These are phyloP conservation scores for Huntiella decipiens DNA, from an alignment of 2,329 filamentous ascomycete genomes.

Conservation along the genomic window DNA sequence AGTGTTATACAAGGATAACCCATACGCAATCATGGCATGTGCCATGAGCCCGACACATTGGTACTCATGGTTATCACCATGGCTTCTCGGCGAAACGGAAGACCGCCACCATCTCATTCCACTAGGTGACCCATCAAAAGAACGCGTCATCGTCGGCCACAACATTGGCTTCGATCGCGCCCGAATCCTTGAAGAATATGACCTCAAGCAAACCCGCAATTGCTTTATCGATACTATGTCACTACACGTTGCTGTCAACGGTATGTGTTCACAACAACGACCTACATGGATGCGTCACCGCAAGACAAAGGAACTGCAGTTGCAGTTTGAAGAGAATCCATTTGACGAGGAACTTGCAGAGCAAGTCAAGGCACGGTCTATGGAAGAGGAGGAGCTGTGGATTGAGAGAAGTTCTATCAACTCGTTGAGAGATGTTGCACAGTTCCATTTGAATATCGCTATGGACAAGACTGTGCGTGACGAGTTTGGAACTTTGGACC, in stretches of 20 bases:
- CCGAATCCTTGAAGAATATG: conserved; percentile 75
- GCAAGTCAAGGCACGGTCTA: conserved; percentile 46
- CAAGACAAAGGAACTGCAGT: conserved; percentile 69
- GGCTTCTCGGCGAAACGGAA: conserved; percentile 68
- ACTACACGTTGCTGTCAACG: conserved; percentile 89
- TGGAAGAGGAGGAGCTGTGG: conserved; percentile 89
- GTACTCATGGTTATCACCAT: conserved; percentile 96
- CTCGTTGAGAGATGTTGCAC: conserved; percentile 82
- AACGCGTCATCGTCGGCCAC: conserved; percentile 74
- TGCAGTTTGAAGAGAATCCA: conserved; percentile 55
- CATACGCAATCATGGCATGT: conserved; percentile 92
- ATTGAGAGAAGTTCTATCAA: conserved; percentile 89
- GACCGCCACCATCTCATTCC: conserved; percentile 69
- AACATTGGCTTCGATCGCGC: conserved; percentile 93
- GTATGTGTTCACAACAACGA: conserved; percentile 92
- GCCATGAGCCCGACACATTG: conserved; percentile 75
- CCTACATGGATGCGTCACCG: conserved; percentile 96
- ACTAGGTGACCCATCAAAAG: conserved; percentile 53
- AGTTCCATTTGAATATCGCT: conserved; percentile 80
- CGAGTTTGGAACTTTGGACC: conserved; percentile 67
- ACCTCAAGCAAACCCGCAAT: conserved; percentile 62
- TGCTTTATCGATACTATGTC: conserved; percentile 96
- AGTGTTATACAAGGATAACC: conserved; percentile 84
- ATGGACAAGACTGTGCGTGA: conserved; percentile 82
- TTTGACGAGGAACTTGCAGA: conserved; percentile 51